A percentile compares a stretch with the other conserved stretches of the same genome.
phyloP scores from a whole-genome alignment of 1,284 basidiomycete genomes.

The Apiotrichum akiyoshidainum region DNA sequence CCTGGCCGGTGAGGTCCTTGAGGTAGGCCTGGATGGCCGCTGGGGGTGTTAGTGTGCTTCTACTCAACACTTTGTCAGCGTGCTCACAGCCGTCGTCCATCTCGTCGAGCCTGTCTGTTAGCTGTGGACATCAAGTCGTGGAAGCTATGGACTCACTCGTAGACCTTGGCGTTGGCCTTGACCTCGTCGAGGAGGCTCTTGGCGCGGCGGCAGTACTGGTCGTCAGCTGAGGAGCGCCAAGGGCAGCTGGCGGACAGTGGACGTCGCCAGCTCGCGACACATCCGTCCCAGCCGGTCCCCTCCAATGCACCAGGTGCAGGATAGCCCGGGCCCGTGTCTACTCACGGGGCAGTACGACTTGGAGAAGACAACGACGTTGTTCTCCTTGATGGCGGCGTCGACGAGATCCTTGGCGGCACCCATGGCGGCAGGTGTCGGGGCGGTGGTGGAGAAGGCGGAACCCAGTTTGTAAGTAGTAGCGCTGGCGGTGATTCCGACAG shows the following conservation, averaged over 20 bases:
- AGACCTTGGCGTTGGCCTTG: constrained; percentile 38
- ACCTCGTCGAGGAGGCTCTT: constrained; percentile 39
- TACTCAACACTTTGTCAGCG: too few species aligned
- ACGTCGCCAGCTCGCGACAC: too few species aligned
- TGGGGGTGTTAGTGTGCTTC: constrained; percentile 12
- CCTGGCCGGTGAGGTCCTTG: constrained; percentile 42
- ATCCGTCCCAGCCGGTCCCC: background rate
- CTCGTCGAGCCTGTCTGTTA: constrained; percentile 43
- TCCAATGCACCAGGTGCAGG: too few species aligned
- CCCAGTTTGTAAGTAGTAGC: constrained; percentile 41
- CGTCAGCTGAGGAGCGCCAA: constrained; percentile 1
- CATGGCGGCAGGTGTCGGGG: constrained; percentile 34
- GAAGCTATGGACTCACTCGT: constrained; percentile 33
- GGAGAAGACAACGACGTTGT: constrained; percentile 48
- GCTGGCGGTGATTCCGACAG: background rate
- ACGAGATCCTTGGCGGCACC: constrained; percentile 40
- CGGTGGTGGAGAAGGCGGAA: constrained; percentile 38
- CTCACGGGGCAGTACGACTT: constrained; percentile 51
- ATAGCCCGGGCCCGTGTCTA: constrained; percentile 10
- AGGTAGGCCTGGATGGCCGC: constrained; percentile 50
- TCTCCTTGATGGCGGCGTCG: constrained; percentile 45
- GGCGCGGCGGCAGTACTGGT: constrained; percentile 45
- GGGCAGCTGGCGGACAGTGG: too few species aligned
- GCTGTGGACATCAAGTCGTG: background rate
- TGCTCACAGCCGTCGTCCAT: constrained; percentile 46